A percentile compares a stretch with the other conserved stretches of the same genome.
phyloP scores from a whole-genome alignment of 805 yeast genomes.

The Kregervanrija pseudodelftensis region DNA sequence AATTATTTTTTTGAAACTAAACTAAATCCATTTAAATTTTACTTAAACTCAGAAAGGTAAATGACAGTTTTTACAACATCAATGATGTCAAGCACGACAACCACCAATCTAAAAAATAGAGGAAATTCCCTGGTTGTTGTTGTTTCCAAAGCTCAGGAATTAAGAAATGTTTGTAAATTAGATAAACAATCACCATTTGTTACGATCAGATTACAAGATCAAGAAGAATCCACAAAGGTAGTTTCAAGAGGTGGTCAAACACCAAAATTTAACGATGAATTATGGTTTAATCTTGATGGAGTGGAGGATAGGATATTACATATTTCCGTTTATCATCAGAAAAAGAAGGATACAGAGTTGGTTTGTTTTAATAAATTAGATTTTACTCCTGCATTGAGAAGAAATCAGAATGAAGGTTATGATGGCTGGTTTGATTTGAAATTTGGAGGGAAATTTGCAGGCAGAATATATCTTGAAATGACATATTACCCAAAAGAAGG shows the following conservation, averaged over 20 bases:
- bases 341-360: conserved; percentile 77
- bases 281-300: conserved; percentile 58
- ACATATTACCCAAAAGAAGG: conserved; percentile 66
- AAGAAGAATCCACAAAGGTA: conserved; percentile 71
- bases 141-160: conserved; percentile 73
- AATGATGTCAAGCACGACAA: not conserved
- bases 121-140: conserved; percentile 63
- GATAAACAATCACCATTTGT: conserved; percentile 95
- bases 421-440: conserved; percentile 79
- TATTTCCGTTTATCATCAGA: conserved; percentile 76
- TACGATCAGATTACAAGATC: conserved; percentile 71
- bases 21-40: too few species aligned
- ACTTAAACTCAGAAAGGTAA: too few species aligned
- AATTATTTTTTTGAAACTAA: too few species aligned
- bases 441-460: conserved; percentile 70
- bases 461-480: conserved; percentile 83
- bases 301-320: conserved; percentile 58
- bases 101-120: not conserved
- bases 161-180: conserved; percentile 77
- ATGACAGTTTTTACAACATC: too few species aligned
- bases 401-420: conserved; percentile 63
- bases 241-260: conserved; percentile 89
- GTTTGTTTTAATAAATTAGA: conserved; percentile 80
- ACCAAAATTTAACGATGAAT: conserved; percentile 79
- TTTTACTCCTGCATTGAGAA: conserved; percentile 62